phyloP scores from a whole-genome alignment of 768 basidiomycete species.

The Pleurotus djamor region DNA sequence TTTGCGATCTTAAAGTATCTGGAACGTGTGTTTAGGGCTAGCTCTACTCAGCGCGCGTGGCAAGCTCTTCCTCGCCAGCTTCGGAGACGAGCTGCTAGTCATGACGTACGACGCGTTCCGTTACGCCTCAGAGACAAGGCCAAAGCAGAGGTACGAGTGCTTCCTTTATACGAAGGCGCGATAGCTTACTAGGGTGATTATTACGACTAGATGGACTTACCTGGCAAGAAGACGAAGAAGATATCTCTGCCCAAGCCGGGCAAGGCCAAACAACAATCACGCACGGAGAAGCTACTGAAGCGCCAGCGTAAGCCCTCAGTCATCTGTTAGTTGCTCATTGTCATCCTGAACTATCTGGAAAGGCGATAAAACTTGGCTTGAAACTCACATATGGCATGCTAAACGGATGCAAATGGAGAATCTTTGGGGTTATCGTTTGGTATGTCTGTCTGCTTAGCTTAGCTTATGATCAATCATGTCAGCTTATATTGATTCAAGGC shows the following conservation, averaged over 20 bases:
- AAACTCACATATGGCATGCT: slow-evolving; percentile 96
- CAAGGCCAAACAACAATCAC: slow-evolving; percentile 51
- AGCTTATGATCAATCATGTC: not conserved
- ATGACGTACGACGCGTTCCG: slow-evolving; percentile 91
- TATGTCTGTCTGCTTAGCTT: slow-evolving; percentile 24
- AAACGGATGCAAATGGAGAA: slow-evolving; percentile 95
- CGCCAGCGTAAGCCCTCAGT: slow-evolving; percentile 62
- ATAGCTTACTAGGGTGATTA: not conserved
- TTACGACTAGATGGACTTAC: slow-evolving; percentile 44
- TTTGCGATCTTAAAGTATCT: not conserved
- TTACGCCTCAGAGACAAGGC: slow-evolving; percentile 81
- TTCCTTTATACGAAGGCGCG: not conserved
- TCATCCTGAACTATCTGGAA: not conserved
- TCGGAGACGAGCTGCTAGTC: slow-evolving; percentile 90
- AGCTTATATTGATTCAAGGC: slow-evolving; percentile 45
- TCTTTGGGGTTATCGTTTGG: slow-evolving; percentile 90
- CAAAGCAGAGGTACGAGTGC: slow-evolving; percentile 63
- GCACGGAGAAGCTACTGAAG: slow-evolving; percentile 60
- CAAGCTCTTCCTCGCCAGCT: slow-evolving; percentile 92
- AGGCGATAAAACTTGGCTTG: slow-evolving; percentile 92
- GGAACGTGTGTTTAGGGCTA: slow-evolving; percentile 41
- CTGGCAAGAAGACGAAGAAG: slow-evolving; percentile 32
- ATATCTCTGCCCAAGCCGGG: slow-evolving; percentile 62
- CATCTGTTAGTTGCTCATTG: not conserved
- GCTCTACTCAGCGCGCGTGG: slow-evolving; percentile 82